Evolutionary conservation across 2,329 filamentous ascomycete genomes (phyloP).

Genomic region (Claviceps pazoutovae): DNA sequence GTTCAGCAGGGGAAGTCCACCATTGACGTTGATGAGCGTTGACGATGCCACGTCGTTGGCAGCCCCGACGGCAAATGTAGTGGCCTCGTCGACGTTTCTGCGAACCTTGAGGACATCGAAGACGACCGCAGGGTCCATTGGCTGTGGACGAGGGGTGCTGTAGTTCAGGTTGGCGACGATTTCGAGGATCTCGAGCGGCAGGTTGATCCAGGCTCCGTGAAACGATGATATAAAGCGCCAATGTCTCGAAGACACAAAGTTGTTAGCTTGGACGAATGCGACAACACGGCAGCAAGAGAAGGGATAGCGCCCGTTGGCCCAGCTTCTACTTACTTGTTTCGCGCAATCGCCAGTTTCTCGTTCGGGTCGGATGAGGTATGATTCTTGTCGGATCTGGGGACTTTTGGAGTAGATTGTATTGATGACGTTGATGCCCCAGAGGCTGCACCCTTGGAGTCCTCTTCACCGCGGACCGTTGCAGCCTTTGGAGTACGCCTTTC

Average conservation of each 20-base stretch:
- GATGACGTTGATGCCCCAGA: background rate
- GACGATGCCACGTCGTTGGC: conserved; percentile 58
- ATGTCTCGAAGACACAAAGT: conserved; percentile 37
- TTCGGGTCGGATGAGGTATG: background rate
- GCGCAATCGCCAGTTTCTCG: background rate
- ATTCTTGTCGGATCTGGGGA: background rate
- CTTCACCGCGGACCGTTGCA: background rate
- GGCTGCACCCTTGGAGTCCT: background rate
- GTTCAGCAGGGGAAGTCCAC: conserved; percentile 14
- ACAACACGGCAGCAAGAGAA: background rate
- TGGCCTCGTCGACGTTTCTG: conserved; percentile 65
- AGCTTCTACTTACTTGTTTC: background rate
- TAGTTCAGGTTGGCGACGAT: conserved; percentile 68
- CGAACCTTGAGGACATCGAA: conserved; percentile 77
- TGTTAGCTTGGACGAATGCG: background rate
- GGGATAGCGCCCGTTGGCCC: background rate
- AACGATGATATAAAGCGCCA: conserved; percentile 78
- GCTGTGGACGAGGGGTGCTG: conserved; percentile 58
- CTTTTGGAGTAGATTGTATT: background rate
- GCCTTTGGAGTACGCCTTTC: background rate
- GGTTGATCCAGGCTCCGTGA: conserved; percentile 70
- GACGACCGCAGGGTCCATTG: conserved; percentile 67
- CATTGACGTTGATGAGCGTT: conserved; percentile 42
- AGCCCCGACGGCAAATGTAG: conserved; percentile 62
- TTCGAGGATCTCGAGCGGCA: conserved; percentile 67